Evolutionary conservation across 495 filamentous ascomycete genomes (phyloP), one percentile per base, ranked within the genome.

Genomic region (Tuber melanosporum): DNA sequence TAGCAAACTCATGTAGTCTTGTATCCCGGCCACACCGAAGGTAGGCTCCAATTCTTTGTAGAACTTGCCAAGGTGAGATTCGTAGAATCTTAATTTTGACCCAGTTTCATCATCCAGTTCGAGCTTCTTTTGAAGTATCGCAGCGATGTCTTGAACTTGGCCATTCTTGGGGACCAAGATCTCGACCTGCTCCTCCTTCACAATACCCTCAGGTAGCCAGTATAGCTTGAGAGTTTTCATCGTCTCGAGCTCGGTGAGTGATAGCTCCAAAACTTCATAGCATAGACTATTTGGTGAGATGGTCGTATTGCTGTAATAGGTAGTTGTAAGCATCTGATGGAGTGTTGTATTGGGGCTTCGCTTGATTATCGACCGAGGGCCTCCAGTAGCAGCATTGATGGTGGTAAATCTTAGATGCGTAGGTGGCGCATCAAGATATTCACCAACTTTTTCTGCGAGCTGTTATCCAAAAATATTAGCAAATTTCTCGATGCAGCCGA

Each of bases 251-350:
- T 99, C 96, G 72, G 92, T 93, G 71, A 99, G 85, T 76, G 93
- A 97, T 86, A 97, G 94, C 71, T 99, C 95, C 44, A 99, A 86
- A 22, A 97, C 88, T 84, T 99, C 95, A 78, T 93, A 98, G 84
- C 90, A 97, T 44, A 99, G 85, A 14, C 90, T 88, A 84, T 98
- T 94, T 43, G 87, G 81, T 47, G 79, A 80, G 49, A 82, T 71
- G 45, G 71, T 75, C 70, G 74, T 85, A 84, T 83, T 86, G 77
- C 86, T 85, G 76, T 91, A 91, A 42, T 80, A 83, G 42, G 77
- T 90, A 86, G 22, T 92, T 90, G 74, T 86, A 14, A 98, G 87
- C 69, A 97, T 94, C 73, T 87, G 88, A 69, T 86, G 85, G 7
- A 98, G 87, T 10, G 87, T 95, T 76, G 89, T 88, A 77, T 85